A percentile compares a stretch with the other conserved stretches of the same genome.
phyloP scores from a whole-genome alignment of 495 filamentous ascomycete species.

The Penicillium roqueforti region DNA sequence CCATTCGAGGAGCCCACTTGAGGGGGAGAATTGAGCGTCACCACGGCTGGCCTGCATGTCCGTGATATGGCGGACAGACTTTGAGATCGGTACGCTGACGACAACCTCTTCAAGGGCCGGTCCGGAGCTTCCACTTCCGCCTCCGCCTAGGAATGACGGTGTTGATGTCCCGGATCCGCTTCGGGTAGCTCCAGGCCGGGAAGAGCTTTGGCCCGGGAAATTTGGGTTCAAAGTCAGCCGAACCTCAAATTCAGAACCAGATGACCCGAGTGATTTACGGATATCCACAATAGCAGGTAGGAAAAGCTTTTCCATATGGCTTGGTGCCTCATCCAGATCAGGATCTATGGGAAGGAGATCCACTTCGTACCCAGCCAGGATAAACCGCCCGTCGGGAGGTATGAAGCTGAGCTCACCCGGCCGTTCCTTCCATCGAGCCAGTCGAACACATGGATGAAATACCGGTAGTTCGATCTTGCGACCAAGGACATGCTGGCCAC shows the following conservation, averaged over 20 bases:
- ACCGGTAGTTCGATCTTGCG: constrained; percentile 81
- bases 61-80: constrained; percentile 76
- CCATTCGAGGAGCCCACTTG: constrained; percentile 77
- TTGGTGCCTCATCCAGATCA: constrained; percentile 41
- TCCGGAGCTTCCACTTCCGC: constrained; percentile 42
- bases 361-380: constrained; percentile 90
- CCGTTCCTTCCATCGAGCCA: constrained; percentile 77
- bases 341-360: constrained; percentile 70
- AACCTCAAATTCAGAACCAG: constrained; percentile 84
- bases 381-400: constrained; percentile 92
- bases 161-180: constrained; percentile 52
- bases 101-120: constrained; percentile 75
- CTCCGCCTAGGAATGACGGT: constrained; percentile 57
- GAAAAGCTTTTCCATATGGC: constrained; percentile 60
- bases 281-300: constrained; percentile 80
- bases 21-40: constrained; percentile 73
- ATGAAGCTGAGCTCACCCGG: constrained; percentile 92
- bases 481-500: constrained; percentile 67
- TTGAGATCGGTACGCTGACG: constrained; percentile 77
- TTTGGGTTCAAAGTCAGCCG: constrained; percentile 66
- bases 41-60: constrained; percentile 80
- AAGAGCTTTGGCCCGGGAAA: constrained; percentile 42
- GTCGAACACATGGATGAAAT: constrained; percentile 91
- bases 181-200: constrained; percentile 31
- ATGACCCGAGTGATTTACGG: constrained; percentile 67